Base-by-base conservation (phyloP, 2,329 filamentous ascomycete genomes). In the Ceratocystiopsis sp. region DNA sequence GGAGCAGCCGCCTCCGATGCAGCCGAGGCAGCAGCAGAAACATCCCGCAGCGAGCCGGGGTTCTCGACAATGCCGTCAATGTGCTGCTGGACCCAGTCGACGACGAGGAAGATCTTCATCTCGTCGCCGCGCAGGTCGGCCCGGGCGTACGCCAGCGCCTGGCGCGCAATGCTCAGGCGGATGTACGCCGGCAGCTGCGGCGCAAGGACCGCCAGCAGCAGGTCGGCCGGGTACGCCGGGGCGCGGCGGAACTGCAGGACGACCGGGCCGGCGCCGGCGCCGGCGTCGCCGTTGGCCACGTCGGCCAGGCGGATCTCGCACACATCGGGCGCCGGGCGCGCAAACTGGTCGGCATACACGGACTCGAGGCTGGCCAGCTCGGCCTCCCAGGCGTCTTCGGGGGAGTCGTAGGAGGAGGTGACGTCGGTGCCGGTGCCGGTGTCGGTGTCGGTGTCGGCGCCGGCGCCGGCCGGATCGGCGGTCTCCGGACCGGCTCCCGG, bases 61-160 rank as follows among this genome's bases (percentile, higher is more conserved):
- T 80, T 75, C 48, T 87, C 78, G 43, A 95, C 79, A 45, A 96
- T 84, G n/a, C 62, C 62, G 45, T 84, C 80, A 48, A 93, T 76
- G 50, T 86, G 79, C 49, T 82, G 75, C 57, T 96, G 87, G 4
- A 96, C 63, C 87, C 89, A 96, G 60, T 94, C 87, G 42, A 89
- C 72, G 13, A 93, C 69, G 50, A 84, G 84, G 60, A 87, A 96
- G 13, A 95, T 73, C 56, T 75, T 77, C 80, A 93, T 94, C 35
- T 85, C 83, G 55, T 93, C 85, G 19, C 85, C 89, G 14, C 79
- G 63, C 29, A 93, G 69, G 25, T 77, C 75, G 41, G 78, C 70
- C 41, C 75, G 65, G 2, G 86, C 78, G 55, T 89, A 77, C 5
- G 73, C 66, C 6, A 95, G 64, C 2, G 80, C 77, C 59, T 82